Conservation (phyloP, 805 yeast species). For the Lachancea dasiensis region DNA sequence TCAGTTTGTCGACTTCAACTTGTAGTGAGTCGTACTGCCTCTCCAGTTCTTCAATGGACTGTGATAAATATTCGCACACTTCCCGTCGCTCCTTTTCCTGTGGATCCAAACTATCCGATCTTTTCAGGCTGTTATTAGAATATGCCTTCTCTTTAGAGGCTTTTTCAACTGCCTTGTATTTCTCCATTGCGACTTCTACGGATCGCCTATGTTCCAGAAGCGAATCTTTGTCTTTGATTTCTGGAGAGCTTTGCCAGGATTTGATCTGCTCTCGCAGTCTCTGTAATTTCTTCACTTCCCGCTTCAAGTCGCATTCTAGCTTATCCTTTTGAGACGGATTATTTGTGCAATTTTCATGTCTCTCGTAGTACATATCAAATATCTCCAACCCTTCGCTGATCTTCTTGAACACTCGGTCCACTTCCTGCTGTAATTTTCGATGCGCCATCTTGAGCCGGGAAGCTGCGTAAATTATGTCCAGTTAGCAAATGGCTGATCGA, state of each 20-base stretch:
- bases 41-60: constrained; percentile 69
- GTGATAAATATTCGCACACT: constrained; percentile 60
- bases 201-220: constrained; percentile 69
- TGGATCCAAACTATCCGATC: constrained; percentile 59
- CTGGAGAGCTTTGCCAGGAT: constrained; percentile 88
- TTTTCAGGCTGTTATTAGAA: constrained; percentile 83
- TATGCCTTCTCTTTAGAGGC: constrained; percentile 91
- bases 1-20: constrained; percentile 37
- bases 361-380: constrained; percentile 82
- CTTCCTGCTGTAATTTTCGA: constrained; percentile 56
- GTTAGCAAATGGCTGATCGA: neutral
- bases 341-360: constrained; percentile 66
- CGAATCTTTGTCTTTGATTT: constrained; percentile 83
- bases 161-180: constrained; percentile 91
- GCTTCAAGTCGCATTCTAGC: constrained; percentile 83
- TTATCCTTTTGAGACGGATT: constrained; percentile 90
- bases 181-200: constrained; percentile 83
- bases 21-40: constrained; percentile 77
- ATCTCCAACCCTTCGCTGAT: constrained; percentile 85
- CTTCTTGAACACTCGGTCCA: constrained; percentile 82
- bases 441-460: constrained; percentile 35
- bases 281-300: constrained; percentile 92
- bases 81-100: constrained; percentile 75
- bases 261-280: constrained; percentile 92
- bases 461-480: too few relatives aligned